phyloP scores from a whole-genome alignment of 2,329 filamentous ascomycete species.

The Microdochium nivale region DNA sequence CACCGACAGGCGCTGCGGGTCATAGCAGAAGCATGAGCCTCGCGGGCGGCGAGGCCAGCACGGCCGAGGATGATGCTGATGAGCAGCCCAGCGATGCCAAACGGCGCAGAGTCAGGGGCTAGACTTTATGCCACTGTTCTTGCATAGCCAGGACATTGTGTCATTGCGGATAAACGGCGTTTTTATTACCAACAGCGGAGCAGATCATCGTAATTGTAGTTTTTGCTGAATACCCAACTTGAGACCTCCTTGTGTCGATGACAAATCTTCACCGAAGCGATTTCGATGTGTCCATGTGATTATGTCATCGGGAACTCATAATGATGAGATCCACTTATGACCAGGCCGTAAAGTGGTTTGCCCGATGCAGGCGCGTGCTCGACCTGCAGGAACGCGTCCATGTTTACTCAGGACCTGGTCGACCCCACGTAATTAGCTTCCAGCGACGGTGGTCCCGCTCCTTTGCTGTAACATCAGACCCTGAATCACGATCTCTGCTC shows the following conservation, averaged over 20 bases:
- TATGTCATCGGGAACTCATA: too few relatives aligned
- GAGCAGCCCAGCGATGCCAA: constrained; percentile 33
- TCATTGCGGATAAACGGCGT: not conserved
- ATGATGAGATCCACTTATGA: too few relatives aligned
- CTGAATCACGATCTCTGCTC: not conserved
- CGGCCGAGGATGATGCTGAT: constrained; percentile 37
- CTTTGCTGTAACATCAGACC: not conserved
- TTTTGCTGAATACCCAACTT: not conserved
- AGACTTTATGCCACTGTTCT: constrained; percentile 2
- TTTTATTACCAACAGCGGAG: not conserved
- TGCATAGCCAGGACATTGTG: not conserved
- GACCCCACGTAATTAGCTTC: too few relatives aligned
- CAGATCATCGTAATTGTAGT: not conserved
- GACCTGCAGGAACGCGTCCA: too few relatives aligned
- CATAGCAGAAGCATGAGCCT: constrained; percentile 21
- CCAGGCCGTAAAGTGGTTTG: too few relatives aligned
- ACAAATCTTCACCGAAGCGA: too few relatives aligned
- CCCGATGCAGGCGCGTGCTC: too few relatives aligned
- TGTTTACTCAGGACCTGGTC: too few relatives aligned
- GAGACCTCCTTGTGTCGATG: not conserved
- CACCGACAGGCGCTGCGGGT: constrained; percentile 17
- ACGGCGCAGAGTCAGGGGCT: constrained; percentile 20
- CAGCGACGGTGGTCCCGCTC: not conserved
- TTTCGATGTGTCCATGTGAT: too few relatives aligned
- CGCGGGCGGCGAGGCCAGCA: constrained; percentile 31